Evolutionary conservation across 2,329 filamentous ascomycete genomes (phyloP).

Genomic region (Cladophialophora yegresii): DNA sequence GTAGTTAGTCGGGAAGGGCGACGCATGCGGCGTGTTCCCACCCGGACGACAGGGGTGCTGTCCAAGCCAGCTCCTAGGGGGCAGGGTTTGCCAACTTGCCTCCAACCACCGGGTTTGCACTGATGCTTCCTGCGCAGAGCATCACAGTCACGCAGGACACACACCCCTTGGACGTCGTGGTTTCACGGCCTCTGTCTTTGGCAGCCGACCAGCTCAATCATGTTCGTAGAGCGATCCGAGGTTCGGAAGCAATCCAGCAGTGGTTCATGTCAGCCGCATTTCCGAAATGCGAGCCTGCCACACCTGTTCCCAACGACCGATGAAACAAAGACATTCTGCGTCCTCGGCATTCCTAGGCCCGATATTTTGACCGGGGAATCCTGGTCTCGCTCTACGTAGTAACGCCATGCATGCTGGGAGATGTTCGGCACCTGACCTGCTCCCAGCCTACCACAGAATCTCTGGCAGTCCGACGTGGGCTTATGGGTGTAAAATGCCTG

Average conservation of each 20-base stretch:
- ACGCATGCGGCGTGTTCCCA: not conserved
- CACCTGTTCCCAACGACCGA: constrained; percentile 14
- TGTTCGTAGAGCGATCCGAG: not conserved
- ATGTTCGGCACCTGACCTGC: constrained; percentile 19
- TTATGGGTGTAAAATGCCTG: not conserved
- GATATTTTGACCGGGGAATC: constrained; percentile 5
- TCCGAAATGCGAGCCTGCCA: constrained; percentile 13
- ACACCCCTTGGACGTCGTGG: not conserved
- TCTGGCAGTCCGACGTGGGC: not conserved
- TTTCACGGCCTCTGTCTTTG: not conserved
- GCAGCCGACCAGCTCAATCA: not conserved
- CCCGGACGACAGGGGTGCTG: not conserved
- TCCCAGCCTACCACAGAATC: not conserved
- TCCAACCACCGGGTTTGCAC: not conserved
- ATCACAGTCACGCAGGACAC: not conserved
- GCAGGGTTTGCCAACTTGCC: not conserved
- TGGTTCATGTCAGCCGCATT: constrained; percentile 16
- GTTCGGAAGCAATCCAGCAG: not conserved
- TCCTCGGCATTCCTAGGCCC: constrained; percentile 13
- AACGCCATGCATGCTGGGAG: constrained; percentile 17
- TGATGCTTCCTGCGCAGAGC: not conserved
- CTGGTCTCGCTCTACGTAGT: constrained; percentile 15
- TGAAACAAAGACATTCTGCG: constrained; percentile 16
- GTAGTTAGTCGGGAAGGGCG: not conserved
- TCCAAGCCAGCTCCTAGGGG: not conserved